Base-by-base conservation (phyloP, 1,284 basidiomycete species). In the Melampsora larici-populina region DNA sequence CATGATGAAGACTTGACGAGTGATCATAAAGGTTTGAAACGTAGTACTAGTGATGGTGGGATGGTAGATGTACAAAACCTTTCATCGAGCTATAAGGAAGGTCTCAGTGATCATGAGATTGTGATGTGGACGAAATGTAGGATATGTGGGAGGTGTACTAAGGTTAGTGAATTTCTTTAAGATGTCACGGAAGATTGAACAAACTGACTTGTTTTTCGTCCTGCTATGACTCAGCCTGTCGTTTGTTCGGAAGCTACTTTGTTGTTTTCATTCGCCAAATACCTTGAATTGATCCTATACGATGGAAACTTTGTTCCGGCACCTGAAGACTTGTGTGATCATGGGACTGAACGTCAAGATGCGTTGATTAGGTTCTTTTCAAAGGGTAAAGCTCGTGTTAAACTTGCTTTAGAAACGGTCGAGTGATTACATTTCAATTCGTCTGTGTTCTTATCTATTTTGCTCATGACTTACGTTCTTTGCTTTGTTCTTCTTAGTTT, bases 261-360 rank as follows among this genome's bases (percentile, higher is more conserved):
- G 24, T 79, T 82, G 6, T 75, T 80, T 13, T 82, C 82, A 11
- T 82, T 82, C 49, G 80, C 80, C 13, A 80, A 79, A 48, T 82
- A 80, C 73, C 65, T 82, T 71, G 81, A 82, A 70, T 80, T 80
- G 48, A 75, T 82, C 48, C 73, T 81, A 6, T 81, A 81, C 48
- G 80, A 82, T 62, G 26, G 21, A 11, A 29, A 64, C 29, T 64
- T 64, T 64, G 62, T 64, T 31, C 62, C 62, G 8, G 18, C 62
- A 13, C 18, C 62, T 64, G 26, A 29, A 24, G 62, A 31, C 17
- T 64, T 64, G 33, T 64, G 62, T 64, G 62, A 64, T 8, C 62
- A 64, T 64, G 62, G 62, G 4, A 64, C 29, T 21, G 62, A 64
- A 8, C 15, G 33, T 8, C 62, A 29, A 31, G 62, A 64, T 64